A percentile compares a stretch with the other conserved stretches of the same genome.
Conservation (phyloP, 495 filamentous ascomycete genomes). For the Neurospora intermedia region DNA sequence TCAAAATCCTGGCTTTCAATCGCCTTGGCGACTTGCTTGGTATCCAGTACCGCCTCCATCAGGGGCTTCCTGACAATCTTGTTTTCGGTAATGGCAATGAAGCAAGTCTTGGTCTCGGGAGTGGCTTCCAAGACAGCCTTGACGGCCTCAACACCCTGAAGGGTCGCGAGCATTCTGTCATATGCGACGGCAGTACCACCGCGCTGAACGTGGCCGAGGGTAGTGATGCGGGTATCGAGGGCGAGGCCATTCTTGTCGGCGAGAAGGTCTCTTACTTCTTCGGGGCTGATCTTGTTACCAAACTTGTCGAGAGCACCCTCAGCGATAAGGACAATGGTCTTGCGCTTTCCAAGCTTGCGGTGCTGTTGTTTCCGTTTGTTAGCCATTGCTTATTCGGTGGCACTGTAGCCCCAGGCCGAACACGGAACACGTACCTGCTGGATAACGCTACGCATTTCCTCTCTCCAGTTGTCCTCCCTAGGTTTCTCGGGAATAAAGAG, state of each 20-base stretch:
- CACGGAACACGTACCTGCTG: slow-evolving; percentile 46
- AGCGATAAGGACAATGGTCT: slow-evolving; percentile 96
- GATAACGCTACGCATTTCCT: slow-evolving; percentile 78
- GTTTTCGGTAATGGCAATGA: slow-evolving; percentile 95
- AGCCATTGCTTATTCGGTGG: neutral
- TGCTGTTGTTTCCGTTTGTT: slow-evolving; percentile 44
- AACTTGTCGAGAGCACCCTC: slow-evolving; percentile 86
- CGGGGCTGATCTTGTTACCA: slow-evolving; percentile 72
- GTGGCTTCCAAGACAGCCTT: slow-evolving; percentile 88
- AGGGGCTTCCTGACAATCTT: slow-evolving; percentile 86
- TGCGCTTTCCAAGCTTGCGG: slow-evolving; percentile 80
- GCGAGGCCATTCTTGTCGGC: slow-evolving; percentile 56
- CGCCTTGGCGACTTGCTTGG: slow-evolving; percentile 68
- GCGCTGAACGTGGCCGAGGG: slow-evolving; percentile 90
- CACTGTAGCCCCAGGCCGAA: neutral
- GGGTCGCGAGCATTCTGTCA: slow-evolving; percentile 83
- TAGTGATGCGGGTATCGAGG: slow-evolving; percentile 89
- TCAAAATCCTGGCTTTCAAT: slow-evolving; percentile 78
- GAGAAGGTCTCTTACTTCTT: slow-evolving; percentile 76
- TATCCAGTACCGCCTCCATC: slow-evolving; percentile 76
- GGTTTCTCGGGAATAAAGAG: slow-evolving; percentile 96
- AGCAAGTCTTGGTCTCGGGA: slow-evolving; percentile 79
- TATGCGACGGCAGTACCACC: slow-evolving; percentile 89
- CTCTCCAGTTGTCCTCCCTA: slow-evolving; percentile 73
- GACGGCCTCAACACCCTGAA: slow-evolving; percentile 95